Conservation (phyloP, 768 basidiomycete species). For the Serendipita sp. region DNA sequence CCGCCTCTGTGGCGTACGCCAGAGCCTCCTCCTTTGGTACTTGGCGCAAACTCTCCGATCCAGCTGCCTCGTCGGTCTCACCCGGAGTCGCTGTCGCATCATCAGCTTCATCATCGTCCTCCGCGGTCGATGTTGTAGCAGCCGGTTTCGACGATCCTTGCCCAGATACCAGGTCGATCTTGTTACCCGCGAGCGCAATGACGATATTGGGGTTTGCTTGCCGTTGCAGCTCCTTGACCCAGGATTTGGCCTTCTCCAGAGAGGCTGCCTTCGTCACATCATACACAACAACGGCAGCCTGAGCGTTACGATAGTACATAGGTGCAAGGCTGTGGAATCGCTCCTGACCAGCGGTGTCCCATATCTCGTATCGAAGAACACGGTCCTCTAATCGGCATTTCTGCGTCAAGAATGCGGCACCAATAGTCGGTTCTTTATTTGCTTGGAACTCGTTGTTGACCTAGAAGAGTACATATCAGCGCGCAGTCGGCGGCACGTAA, state of each 20-base stretch:
- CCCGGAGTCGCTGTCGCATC: slow-evolving; percentile 83
- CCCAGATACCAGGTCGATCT: slow-evolving; percentile 60
- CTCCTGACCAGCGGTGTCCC: slow-evolving; percentile 93
- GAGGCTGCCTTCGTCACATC: slow-evolving; percentile 93
- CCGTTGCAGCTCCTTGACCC: slow-evolving; percentile 98
- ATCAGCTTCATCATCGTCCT: slow-evolving; percentile 75
- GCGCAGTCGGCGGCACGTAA: neutral
- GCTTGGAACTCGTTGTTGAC: slow-evolving; percentile 96
- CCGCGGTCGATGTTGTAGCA: slow-evolving; percentile 29
- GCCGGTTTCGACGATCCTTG: slow-evolving; percentile 42
- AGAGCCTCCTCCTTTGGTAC: slow-evolving; percentile 90
- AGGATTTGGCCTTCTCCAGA: slow-evolving; percentile 96
- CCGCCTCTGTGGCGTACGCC: slow-evolving; percentile 91
- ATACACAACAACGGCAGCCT: slow-evolving; percentile 96
- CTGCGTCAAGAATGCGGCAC: slow-evolving; percentile 89
- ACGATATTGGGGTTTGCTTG: slow-evolving; percentile 99
- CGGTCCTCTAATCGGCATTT: slow-evolving; percentile 92
- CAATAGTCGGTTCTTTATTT: slow-evolving; percentile 98
- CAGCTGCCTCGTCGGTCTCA: slow-evolving; percentile 32
- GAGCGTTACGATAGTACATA: slow-evolving; percentile 98
- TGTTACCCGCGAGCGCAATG: slow-evolving; percentile 96
- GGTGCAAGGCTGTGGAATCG: slow-evolving; percentile 96
- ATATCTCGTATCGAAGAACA: slow-evolving; percentile 86
- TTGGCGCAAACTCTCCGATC: slow-evolving; percentile 61
- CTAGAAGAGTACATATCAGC: slow-evolving; percentile 22